Evolutionary conservation across 2,329 filamentous ascomycete genomes (phyloP), one percentile per base, ranked within the genome.

Genomic region (Hyphodiscus sp.): DNA sequence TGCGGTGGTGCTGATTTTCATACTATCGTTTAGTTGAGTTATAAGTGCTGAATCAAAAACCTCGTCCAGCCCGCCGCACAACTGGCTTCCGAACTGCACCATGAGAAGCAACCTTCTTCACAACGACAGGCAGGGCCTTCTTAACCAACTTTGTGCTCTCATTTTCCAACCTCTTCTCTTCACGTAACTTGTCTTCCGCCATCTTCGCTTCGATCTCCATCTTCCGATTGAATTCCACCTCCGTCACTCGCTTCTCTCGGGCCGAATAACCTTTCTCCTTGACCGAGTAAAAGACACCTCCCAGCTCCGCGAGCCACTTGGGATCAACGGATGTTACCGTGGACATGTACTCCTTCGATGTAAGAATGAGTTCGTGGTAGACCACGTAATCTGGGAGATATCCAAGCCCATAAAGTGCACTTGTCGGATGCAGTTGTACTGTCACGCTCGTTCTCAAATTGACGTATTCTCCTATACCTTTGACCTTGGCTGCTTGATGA

Each of bases 221-320:
- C 70, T 88, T 91, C 49, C 83, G 79, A 67, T 95, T 96, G 69
- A 96, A 96, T 69, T 96, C 92, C 16, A 85, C 86, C 73, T 97
- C 92, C 0, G 87, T 92, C 47, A 96, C 82, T 51, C 89, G 81
- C 71, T 91, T 92, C 65, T 96, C 88, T 23, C 89, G 79, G 13
- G 86, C 83, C 15, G 89, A 95, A 68, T 95, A 99, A 1, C 92
- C 94, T 72, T 99, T 99, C 72, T 97, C 92, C 73, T 96, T 96
- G 67, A 99, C 81, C 1, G 87, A 94, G 71, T 97, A 99, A 70
- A 99, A 99, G 0, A 99, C 94, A 1, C 91, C 94, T 33, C 95
- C 94, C 6, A 99, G 77, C 68, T 99, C 94, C 7, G 94, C 94
- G 42, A 99, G 81, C 94, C 94, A 99, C 68, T 95, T 90, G 50